These are phyloP conservation scores for Ganoderma meredithae DNA, from an alignment of 1,284 basidiomycete species.

Conservation along the genomic window DNA sequence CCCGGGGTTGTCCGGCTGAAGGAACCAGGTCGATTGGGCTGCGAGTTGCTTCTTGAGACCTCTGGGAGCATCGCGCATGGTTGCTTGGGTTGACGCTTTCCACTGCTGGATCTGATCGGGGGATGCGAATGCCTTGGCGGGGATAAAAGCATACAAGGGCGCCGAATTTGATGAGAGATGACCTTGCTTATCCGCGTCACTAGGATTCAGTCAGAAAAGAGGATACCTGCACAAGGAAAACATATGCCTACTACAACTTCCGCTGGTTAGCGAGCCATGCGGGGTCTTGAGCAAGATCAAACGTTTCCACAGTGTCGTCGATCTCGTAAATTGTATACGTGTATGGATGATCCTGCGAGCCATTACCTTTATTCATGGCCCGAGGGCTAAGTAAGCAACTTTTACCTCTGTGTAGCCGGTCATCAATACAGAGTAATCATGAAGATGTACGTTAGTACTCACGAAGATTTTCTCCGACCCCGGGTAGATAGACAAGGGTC, in stretches of 20 bases:
- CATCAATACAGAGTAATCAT: not conserved
- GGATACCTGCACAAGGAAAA: not conserved
- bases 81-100: constrained; percentile 2
- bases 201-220: not conserved
- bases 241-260: constrained; percentile 20
- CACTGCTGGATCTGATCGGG: constrained; percentile 12
- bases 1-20: constrained; percentile 8
- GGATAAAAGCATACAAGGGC: constrained; percentile 13
- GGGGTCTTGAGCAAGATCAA: constrained; percentile 19
- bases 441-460: constrained; percentile 40
- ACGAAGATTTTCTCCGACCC: constrained; percentile 64
- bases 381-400: not conserved
- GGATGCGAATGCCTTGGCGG: constrained; percentile 13
- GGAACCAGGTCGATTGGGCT: constrained; percentile 21
- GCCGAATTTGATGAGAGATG: constrained; percentile 17
- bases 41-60: constrained; percentile 21
- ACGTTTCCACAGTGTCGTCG: constrained; percentile 19
- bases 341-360: constrained; percentile 19
- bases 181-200: constrained; percentile 14
- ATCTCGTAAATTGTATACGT: constrained; percentile 20
- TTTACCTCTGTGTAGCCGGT: not conserved
- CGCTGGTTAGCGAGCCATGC: constrained; percentile 9
- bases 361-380: not conserved
- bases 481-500: constrained; percentile 55
- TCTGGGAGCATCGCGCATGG: not conserved